These are phyloP conservation scores for Papiliotrema flavescens DNA, from an alignment of 1,284 basidiomycete species.

Conservation along the genomic window DNA sequence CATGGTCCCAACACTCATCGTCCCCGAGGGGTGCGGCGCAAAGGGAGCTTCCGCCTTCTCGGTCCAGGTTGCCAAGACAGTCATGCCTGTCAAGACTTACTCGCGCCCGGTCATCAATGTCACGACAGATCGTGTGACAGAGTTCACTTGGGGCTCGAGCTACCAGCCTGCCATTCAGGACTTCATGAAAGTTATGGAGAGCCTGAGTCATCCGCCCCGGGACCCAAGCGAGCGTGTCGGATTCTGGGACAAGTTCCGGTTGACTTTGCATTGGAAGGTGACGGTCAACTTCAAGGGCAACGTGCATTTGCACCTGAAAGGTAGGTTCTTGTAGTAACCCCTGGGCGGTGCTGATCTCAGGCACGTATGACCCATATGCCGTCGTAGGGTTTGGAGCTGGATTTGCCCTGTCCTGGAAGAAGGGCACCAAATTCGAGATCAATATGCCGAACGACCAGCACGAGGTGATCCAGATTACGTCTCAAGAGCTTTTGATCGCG, in stretches of 20 bases:
- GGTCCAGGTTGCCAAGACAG: slow-evolving; percentile 78
- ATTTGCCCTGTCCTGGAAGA: slow-evolving; percentile 82
- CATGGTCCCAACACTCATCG: slow-evolving; percentile 65
- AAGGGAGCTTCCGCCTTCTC: slow-evolving; percentile 59
- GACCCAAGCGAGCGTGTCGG: slow-evolving; percentile 85
- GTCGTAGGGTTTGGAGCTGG: slow-evolving; percentile 76
- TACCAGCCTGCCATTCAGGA: slow-evolving; percentile 85
- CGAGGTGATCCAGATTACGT: slow-evolving; percentile 80
- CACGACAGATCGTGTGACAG: slow-evolving; percentile 63
- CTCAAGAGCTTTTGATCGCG: slow-evolving; percentile 73
- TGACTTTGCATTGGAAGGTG: slow-evolving; percentile 82
- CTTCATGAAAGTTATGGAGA: slow-evolving; percentile 77
- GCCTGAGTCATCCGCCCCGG: slow-evolving; percentile 70
- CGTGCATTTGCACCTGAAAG: slow-evolving; percentile 80
- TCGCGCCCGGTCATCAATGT: slow-evolving; percentile 71
- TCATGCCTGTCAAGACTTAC: slow-evolving; percentile 94
- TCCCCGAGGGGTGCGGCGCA: slow-evolving; percentile 57
- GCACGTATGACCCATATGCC: slow-evolving; percentile 77
- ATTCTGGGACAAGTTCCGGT: slow-evolving; percentile 92
- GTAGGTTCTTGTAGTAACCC: slow-evolving; percentile 46
- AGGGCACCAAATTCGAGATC: slow-evolving; percentile 68
- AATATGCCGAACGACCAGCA: slow-evolving; percentile 68
- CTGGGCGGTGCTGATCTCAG: slow-evolving; percentile 52
- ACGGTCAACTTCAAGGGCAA: slow-evolving; percentile 68
- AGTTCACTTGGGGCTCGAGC: slow-evolving; percentile 86